Percentiles rank a stretch among this genome's conserved stretches.
phyloP scores from a whole-genome alignment of 2,329 filamentous ascomycete species.

The Dissoconium aciculare region DNA sequence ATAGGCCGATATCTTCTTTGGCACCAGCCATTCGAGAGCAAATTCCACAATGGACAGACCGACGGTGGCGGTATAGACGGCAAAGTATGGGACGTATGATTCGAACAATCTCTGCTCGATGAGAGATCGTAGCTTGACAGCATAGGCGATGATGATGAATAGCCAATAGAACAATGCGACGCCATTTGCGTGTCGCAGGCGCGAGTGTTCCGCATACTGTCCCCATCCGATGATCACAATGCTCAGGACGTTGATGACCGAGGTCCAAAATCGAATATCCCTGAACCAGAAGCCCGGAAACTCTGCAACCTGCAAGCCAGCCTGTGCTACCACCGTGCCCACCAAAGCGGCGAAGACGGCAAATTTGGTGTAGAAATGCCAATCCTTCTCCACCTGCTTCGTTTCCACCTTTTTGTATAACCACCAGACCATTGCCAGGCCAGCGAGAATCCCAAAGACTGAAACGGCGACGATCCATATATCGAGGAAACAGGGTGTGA shows the following conservation, averaged over 20 bases:
- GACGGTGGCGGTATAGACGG: conserved; percentile 57
- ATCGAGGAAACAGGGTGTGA: conserved; percentile 95
- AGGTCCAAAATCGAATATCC: conserved; percentile 79
- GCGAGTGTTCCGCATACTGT: conserved; percentile 75
- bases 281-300: conserved; percentile 56
- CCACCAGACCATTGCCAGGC: conserved; percentile 65
- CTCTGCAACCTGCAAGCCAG: conserved; percentile 57
- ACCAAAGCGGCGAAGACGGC: conserved; percentile 52
- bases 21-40: conserved; percentile 68
- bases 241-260: conserved; percentile 55
- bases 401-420: conserved; percentile 55
- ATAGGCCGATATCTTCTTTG: conserved; percentile 59
- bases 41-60: conserved; percentile 59
- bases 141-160: conserved; percentile 61
- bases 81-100: conserved; percentile 56
- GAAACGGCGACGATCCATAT: conserved; percentile 63
- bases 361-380: conserved; percentile 88
- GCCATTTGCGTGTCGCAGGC: conserved; percentile 70
- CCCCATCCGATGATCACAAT: conserved; percentile 60
- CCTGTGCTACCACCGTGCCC: conserved; percentile 54
- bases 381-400: conserved; percentile 59
- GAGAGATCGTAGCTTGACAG: conserved; percentile 73
- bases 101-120: conserved; percentile 60
- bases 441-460: conserved; percentile 67
- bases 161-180: conserved; percentile 89